Conservation (phyloP, 345 rosid species). For the Populus alba region DNA sequence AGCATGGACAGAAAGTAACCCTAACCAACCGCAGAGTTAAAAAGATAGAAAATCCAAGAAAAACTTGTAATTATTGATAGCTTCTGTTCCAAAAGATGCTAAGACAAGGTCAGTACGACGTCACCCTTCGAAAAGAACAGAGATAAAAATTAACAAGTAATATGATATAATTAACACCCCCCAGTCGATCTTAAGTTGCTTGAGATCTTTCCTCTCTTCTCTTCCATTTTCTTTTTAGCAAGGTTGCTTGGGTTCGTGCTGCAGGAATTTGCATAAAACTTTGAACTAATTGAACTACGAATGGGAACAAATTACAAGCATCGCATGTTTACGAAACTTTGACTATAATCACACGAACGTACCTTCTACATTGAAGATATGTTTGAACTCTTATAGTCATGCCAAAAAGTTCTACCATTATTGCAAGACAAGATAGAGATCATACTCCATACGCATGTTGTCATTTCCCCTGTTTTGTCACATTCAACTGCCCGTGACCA, state of each 20-base stretch:
- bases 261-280: background rate
- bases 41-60: background rate
- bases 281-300: too few relatives aligned
- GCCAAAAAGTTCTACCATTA: constrained; percentile 30
- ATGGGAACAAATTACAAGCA: background rate
- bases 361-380: constrained; percentile 23
- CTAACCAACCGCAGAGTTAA: constrained; percentile 12
- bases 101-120: constrained; percentile 11
- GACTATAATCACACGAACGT: constrained; percentile 4
- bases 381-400: constrained; percentile 4
- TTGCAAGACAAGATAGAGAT: constrained; percentile 16
- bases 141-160: background rate
- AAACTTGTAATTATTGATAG: background rate
- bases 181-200: background rate
- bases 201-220: too few relatives aligned
- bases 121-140: constrained; percentile 8
- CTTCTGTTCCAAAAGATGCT: constrained; percentile 1
- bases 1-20: background rate
- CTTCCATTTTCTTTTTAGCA: background rate
- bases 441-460: constrained; percentile 7
- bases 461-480: constrained; percentile 20
- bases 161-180: background rate
- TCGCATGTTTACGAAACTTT: background rate
- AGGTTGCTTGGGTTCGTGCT: background rate
- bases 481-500: constrained; percentile 16